Base-by-base conservation (phyloP, 1,139 yeast species). In the Geotrichum citri-aurantii region DNA sequence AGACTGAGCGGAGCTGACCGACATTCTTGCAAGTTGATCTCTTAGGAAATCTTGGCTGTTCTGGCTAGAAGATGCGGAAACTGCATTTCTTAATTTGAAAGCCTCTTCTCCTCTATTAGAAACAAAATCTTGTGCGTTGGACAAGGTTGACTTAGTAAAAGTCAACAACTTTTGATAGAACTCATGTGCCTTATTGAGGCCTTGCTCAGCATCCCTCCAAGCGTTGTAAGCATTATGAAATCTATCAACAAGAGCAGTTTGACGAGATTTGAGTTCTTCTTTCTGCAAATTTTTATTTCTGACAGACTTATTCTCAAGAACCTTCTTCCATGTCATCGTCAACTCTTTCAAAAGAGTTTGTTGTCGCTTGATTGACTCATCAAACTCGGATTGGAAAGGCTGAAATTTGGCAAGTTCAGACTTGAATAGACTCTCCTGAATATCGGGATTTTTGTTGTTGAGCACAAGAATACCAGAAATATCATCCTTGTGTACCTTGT, bases 371-470 rank as follows among this genome's bases (percentile, higher is more conserved):
- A 86, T 79, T 17, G 93, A 81, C 3, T 84, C 81, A 52, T 85
- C 89, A 48, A 93, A 76, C 58, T 95, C 81, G 3, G 79, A 76
- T 58, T 83, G 83, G 65, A 83, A 84, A 0, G 88, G 88, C 47
- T 81, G 81, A 69, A 90, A 93, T 71, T 93, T 93, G 56, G 80
- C 82, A 64, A 93, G 75, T 70, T 91, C 97, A 59, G 82, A 80
- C 17, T 84, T 81, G 70, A 92, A 92, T 23, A 89, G 78, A 44
- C 77, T 74, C 31, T 77, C 75, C 63, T 86, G 93, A 50, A 79
- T 77, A 23, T 83, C 83, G 14, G 79, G 72, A 40, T 80, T 77
- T 57, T 82, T 81, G 64, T 84, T 83, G 70, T 88, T 87, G 64
- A 87, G 75, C 3, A 93, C 81, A 46, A 93, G 77, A 27, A 86